phyloP scores from a whole-genome alignment of 2,329 filamentous ascomycete genomes.

The Colletotrichum destructivum region DNA sequence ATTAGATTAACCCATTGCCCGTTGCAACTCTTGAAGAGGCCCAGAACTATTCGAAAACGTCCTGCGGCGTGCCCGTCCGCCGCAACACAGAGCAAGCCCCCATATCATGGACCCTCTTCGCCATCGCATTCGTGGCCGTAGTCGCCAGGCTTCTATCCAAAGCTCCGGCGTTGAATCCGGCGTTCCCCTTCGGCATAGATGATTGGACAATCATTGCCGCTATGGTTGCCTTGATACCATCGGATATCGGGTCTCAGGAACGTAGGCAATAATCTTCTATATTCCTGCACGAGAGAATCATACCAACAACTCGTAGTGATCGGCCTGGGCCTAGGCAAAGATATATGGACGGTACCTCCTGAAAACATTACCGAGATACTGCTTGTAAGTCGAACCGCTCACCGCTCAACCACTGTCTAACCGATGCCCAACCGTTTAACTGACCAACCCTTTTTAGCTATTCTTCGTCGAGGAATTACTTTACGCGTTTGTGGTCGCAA shows the following conservation, averaged over 20 bases:
- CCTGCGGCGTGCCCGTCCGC: constrained; percentile 20
- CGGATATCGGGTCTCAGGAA: constrained; percentile 18
- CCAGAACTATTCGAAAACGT: constrained; percentile 21
- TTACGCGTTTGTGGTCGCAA: constrained; percentile 22
- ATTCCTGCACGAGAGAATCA: too few species aligned
- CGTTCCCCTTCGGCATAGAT: constrained; percentile 22
- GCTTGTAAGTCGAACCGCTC: constrained; percentile 2
- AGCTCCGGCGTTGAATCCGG: constrained; percentile 5
- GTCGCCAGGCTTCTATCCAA: constrained; percentile 12
- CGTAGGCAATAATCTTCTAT: neutral
- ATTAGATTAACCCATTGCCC: neutral
- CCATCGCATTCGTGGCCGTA: constrained; percentile 10
- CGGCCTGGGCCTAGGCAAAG: constrained; percentile 11
- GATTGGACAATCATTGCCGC: constrained; percentile 26
- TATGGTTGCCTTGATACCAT: neutral
- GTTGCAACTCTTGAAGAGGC: constrained; percentile 5
- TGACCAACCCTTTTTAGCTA: neutral
- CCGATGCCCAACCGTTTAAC: neutral
- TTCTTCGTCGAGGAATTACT: constrained; percentile 32
- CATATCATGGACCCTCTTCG: constrained; percentile 25
- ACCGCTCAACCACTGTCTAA: too few species aligned
- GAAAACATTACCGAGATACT: constrained; percentile 33
- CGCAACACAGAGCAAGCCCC: constrained; percentile 16
- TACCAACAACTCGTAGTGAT: neutral
- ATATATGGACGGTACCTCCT: constrained; percentile 22